Evolutionary conservation across 1,139 yeast species (phyloP), one percentile per base, ranked within the genome.

Genomic region (Scheffersomyces lignicola): DNA sequence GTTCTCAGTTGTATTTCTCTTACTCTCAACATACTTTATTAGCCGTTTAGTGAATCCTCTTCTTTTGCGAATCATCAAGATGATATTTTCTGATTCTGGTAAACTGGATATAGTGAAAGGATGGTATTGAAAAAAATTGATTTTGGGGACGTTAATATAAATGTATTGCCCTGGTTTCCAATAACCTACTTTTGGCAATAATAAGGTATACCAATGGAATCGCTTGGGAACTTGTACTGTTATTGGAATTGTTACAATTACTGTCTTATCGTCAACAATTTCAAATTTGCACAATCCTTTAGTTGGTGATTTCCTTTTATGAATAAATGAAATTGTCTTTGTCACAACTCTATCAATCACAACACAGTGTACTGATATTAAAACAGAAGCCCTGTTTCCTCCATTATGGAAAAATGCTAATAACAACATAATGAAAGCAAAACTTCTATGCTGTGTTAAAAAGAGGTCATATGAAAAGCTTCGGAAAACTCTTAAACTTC

Each of bases 151-250:
- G 31, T 60, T 67, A 13, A 73, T 49, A 34, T 58, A 62, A 6
- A 70, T 57, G 44, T 73, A 76, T 46, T 71, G 77, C 3, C 78
- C 78, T 0, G 77, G 62, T 37, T 62, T 62, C 78, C 78, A 73
- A 14, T 59, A 55, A 26, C 68, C 59, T 15, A 60, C 47, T n/a
- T 55, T 51, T 5, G 76, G 76, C 29, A 69, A 47, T 32, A 59
- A 46, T 10, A 37, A 41, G 33, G 47, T 45, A 44, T 52, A 65
- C 73, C 69, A 68, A 30, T 43, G 47, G 29, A 44, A 42, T 11
- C 28, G 25, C 12, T 35, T 18, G 8, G 33, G 24, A 5, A 28
- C 26, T 1, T 49, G 41, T 16, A 24, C 33, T 9, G 45, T 54
- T 6, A 66, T 45, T 1, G 70, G 70, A n/a, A 72, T 59, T 2